A percentile compares a stretch with the other conserved stretches of the same genome.
Evolutionary conservation across 2,329 filamentous ascomycete species (phyloP).

Genomic region (Claviceps citrina): DNA sequence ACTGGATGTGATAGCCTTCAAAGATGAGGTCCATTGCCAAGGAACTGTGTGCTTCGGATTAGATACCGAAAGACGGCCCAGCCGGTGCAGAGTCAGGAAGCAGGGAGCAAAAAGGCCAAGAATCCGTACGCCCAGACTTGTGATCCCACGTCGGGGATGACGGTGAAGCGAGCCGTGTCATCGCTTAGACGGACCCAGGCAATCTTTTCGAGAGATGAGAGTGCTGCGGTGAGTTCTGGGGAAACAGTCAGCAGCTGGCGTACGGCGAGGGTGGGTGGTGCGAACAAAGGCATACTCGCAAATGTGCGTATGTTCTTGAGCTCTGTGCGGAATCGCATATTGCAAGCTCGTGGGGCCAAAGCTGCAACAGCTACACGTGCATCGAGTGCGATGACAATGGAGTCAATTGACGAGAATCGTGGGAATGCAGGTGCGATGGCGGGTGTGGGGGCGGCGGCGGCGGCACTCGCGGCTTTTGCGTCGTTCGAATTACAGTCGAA

Average conservation of each 20-base stretch:
- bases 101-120: conserved; percentile 14
- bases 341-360: conserved; percentile 11
- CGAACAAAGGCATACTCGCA: conserved; percentile 31
- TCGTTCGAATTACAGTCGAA: background rate
- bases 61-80: background rate
- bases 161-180: conserved; percentile 79
- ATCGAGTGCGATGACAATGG: too few species aligned
- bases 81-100: background rate
- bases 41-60: conserved; percentile 24
- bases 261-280: background rate
- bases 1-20: conserved; percentile 70
- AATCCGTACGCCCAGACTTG: conserved; percentile 85
- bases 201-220: conserved; percentile 59
- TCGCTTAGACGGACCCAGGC: conserved; percentile 84
- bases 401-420: too few species aligned
- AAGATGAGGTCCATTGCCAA: conserved; percentile 71
- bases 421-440: conserved; percentile 2
- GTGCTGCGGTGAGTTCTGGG: conserved; percentile 47
- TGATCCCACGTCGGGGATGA: conserved; percentile 84
- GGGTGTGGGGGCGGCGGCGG: background rate
- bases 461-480: background rate
- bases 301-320: conserved; percentile 52
- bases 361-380: background rate
- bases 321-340: conserved; percentile 52
- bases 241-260: background rate